A percentile compares a stretch with the other conserved stretches of the same genome.
Evolutionary conservation across 1,284 basidiomycete genomes (phyloP).

Genomic region (Fomitiporia mediterranea): DNA sequence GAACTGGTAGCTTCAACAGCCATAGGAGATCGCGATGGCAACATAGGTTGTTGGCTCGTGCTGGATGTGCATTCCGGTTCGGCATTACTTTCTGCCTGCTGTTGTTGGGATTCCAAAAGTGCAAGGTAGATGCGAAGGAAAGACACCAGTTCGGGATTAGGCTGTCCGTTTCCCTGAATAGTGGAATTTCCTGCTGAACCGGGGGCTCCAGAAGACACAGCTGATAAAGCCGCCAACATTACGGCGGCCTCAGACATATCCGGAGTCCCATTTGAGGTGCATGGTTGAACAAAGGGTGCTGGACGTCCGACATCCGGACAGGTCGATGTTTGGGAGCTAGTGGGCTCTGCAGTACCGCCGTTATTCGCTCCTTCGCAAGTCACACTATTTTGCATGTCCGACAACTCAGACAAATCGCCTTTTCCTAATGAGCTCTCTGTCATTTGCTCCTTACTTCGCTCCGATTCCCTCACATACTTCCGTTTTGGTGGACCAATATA

Average conservation of each 20-base stretch:
- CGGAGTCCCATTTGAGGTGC: neutral
- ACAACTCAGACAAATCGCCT: neutral
- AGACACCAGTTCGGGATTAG: conserved; percentile 12
- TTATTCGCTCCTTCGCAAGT: neutral
- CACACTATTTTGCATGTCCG: neutral
- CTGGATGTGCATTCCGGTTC: neutral
- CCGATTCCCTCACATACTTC: neutral
- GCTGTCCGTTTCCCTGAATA: neutral
- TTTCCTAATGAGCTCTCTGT: neutral
- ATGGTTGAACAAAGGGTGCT: conserved; percentile 1
- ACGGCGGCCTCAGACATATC: conserved; percentile 14
- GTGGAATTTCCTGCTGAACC: neutral
- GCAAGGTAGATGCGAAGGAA: conserved; percentile 15
- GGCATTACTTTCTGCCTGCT: neutral
- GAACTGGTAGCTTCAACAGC: neutral
- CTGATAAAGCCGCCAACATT: conserved; percentile 17
- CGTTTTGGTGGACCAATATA: conserved; percentile 20
- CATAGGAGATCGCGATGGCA: neutral
- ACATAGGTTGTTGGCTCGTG: neutral
- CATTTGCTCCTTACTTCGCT: neutral
- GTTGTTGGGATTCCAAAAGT: conserved; percentile 12
- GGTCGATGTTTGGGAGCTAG: conserved; percentile 2
- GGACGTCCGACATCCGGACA: neutral
- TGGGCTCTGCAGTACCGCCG: neutral
- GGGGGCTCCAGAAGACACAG: conserved; percentile 6